Conservation (phyloP, 768 basidiomycete genomes). For the Pleurotus sapidus region DNA sequence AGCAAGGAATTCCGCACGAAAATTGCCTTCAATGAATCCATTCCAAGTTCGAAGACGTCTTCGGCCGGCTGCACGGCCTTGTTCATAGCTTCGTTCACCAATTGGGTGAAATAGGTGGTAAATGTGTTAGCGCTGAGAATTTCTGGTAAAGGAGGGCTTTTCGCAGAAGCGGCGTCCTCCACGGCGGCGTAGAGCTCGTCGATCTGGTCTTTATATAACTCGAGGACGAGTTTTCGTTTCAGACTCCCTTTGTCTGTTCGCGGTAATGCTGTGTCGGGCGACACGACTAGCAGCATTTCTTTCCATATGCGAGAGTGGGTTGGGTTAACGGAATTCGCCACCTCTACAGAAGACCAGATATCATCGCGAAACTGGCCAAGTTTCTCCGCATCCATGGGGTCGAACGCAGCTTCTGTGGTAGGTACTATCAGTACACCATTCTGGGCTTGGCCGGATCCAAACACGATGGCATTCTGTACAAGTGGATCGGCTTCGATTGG, state of each 20-base stretch:
- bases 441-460: slow-evolving; percentile 31
- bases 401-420: slow-evolving; percentile 18
- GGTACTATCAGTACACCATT: slow-evolving; percentile 29
- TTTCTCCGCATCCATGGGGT: slow-evolving; percentile 22
- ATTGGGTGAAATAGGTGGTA: background rate
- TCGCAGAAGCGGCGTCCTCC: background rate
- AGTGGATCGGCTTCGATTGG: background rate
- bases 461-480: slow-evolving; percentile 33
- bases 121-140: background rate
- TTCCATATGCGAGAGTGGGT: slow-evolving; percentile 3
- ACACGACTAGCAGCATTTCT: slow-evolving; percentile 47
- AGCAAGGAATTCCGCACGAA: background rate
- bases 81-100: background rate
- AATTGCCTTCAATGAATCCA: background rate
- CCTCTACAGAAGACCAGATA: slow-evolving; percentile 35
- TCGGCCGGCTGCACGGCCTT: background rate
- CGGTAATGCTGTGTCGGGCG: slow-evolving; percentile 5
- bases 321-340: background rate
- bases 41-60: background rate
- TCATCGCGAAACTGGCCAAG: slow-evolving; percentile 27
- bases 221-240: slow-evolving; percentile 34
- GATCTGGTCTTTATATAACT: slow-evolving; percentile 3
- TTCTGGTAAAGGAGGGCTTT: background rate
- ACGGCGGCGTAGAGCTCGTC: background rate
- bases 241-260: slow-evolving; percentile 24